phyloP scores from a whole-genome alignment of 2,329 filamentous ascomycete species.

The Apiospora hydei region DNA sequence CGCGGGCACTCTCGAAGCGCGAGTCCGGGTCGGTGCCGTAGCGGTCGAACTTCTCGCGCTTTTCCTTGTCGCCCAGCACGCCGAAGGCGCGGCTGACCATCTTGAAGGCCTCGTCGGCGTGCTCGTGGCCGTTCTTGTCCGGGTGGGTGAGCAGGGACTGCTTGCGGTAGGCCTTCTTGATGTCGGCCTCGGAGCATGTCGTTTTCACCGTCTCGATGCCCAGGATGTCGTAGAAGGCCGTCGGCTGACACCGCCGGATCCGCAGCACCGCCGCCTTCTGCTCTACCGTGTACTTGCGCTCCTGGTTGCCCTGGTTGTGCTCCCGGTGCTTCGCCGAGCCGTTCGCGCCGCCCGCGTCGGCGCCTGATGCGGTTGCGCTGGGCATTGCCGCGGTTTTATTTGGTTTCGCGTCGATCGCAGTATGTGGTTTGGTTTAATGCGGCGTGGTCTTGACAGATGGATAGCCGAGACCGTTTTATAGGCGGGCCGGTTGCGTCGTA shows the following conservation, averaged over 20 bases:
- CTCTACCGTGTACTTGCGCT: conserved; percentile 82
- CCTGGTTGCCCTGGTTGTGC: conserved; percentile 79
- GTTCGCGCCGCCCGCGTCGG: conserved; percentile 50
- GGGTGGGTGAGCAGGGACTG: conserved; percentile 93
- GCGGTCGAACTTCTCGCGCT: conserved; percentile 86
- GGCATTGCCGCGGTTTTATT: conserved; percentile 44
- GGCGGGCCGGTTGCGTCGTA: conserved; percentile 3
- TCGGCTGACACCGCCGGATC: conserved; percentile 83
- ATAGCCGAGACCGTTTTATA: background rate
- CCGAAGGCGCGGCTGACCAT: conserved; percentile 95
- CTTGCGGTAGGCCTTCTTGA: conserved; percentile 98
- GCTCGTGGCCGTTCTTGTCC: conserved; percentile 96
- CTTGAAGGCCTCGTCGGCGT: conserved; percentile 98
- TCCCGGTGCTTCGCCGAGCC: conserved; percentile 60
- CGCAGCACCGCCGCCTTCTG: conserved; percentile 92
- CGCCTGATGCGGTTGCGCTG: conserved; percentile 62
- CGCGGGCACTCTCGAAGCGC: conserved; percentile 73
- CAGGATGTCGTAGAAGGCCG: conserved; percentile 95
- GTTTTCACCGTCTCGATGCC: conserved; percentile 70
- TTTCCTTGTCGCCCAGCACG: conserved; percentile 90
- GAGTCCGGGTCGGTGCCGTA: conserved; percentile 93
- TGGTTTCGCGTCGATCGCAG: background rate
- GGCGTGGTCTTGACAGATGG: background rate
- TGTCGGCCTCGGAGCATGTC: conserved; percentile 78
- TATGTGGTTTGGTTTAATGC: background rate